These are phyloP conservation scores for Fusarium sp. DNA, from an alignment of 2,329 filamentous ascomycete species.

Conservation along the genomic window DNA sequence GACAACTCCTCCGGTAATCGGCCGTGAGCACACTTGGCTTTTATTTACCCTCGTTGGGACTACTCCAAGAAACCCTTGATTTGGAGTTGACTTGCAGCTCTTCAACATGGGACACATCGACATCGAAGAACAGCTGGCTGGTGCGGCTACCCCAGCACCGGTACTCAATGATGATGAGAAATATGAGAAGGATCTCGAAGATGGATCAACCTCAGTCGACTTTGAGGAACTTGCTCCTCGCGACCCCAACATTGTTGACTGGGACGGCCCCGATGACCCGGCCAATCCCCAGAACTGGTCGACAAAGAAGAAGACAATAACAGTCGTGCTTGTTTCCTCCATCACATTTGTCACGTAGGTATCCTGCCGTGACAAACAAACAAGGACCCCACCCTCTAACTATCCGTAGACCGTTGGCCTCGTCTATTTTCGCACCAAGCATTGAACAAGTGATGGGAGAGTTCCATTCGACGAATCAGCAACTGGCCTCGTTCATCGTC, in stretches of 20 bases:
- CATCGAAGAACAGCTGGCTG: conserved; percentile 18
- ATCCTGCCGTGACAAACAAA: no score
- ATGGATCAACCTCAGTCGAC: conserved; percentile 33
- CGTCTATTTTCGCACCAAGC: conserved; percentile 68
- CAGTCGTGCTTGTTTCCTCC: conserved; percentile 50
- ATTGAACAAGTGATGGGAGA: conserved; percentile 61
- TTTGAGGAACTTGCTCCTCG: conserved; percentile 26
- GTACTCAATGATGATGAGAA: conserved; percentile 5
- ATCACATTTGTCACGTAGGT: conserved; percentile 54
- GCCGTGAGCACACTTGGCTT: neutral
- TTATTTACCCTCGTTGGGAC: neutral
- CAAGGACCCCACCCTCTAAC: conserved; percentile 2
- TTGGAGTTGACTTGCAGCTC: neutral
- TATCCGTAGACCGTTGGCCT: conserved; percentile 57
- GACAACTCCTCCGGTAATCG: neutral
- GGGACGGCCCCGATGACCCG: conserved; percentile 67
- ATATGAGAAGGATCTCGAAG: conserved; percentile 32
- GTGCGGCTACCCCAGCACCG: conserved; percentile 7
- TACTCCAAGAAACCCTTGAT: neutral
- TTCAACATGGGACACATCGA: conserved; percentile 21
- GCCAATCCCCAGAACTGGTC: conserved; percentile 71
- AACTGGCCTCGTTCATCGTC: conserved; percentile 62
- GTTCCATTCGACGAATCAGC: conserved; percentile 57
- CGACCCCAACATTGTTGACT: conserved; percentile 59
- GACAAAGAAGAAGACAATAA: conserved; percentile 46